A percentile compares a stretch with the other conserved stretches of the same genome.
phyloP scores from a whole-genome alignment of 352 stramenopile genomes.

The Globisporangium paddicum region DNA sequence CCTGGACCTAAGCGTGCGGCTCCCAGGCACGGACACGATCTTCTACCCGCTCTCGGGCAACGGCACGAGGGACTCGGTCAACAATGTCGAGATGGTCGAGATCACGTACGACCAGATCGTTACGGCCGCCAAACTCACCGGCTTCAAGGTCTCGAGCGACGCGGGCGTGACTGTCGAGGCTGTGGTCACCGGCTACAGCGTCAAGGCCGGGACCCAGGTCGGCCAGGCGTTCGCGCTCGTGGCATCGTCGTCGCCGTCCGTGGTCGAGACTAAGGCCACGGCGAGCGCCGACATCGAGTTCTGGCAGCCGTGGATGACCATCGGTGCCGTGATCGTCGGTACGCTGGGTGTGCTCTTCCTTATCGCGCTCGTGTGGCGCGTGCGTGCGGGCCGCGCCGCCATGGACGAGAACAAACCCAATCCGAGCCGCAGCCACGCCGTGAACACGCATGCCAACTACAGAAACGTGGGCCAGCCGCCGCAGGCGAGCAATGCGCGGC shows the following conservation, averaged over 20 bases:
- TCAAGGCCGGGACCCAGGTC: constrained; percentile 46
- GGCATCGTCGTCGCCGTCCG: constrained; percentile 61
- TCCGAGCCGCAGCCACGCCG: constrained; percentile 6
- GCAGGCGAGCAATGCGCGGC: not conserved
- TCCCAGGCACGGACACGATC: constrained; percentile 40
- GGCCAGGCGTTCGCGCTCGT: constrained; percentile 72
- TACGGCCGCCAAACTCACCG: constrained; percentile 18
- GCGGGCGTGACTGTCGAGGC: constrained; percentile 54
- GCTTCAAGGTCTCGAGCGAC: constrained; percentile 23
- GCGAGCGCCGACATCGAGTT: constrained; percentile 16
- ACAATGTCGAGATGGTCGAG: constrained; percentile 82
- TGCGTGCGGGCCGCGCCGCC: constrained; percentile 16
- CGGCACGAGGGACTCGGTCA: constrained; percentile 49
- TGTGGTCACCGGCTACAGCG: constrained; percentile 52
- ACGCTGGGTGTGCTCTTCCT: constrained; percentile 47
- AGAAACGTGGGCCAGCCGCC: not conserved
- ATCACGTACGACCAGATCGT: constrained; percentile 49
- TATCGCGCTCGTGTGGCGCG: constrained; percentile 46
- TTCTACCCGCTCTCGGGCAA: constrained; percentile 66
- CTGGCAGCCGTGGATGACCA: constrained; percentile 79
- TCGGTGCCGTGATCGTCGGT: constrained; percentile 45
- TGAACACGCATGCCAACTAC: constrained; percentile 3
- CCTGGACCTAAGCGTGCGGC: constrained; percentile 52
- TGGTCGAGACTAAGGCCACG: constrained; percentile 23
- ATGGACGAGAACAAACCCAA: constrained; percentile 11